A percentile compares a stretch with the other conserved stretches of the same genome.
phyloP scores from a whole-genome alignment of 768 basidiomycete genomes.

The Tricholoma bakamatsutake region DNA sequence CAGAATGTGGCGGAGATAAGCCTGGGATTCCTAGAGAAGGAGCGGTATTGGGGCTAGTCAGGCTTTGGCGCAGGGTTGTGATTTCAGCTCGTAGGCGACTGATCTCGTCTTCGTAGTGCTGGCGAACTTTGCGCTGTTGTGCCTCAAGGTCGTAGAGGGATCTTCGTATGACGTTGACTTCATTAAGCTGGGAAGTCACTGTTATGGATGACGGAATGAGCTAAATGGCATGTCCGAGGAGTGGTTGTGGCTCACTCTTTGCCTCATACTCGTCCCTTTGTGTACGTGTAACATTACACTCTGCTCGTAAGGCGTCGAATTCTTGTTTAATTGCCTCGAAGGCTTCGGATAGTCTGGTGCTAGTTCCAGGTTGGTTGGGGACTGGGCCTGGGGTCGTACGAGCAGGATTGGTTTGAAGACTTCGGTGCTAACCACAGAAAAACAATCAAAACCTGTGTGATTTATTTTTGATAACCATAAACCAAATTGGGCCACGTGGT shows the following conservation, averaged over 20 bases:
- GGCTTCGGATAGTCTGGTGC: conserved; percentile 52
- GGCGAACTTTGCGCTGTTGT: conserved; percentile 79
- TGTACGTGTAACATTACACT: conserved; percentile 49
- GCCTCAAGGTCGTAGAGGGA: conserved; percentile 89
- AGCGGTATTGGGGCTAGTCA: conserved; percentile 1
- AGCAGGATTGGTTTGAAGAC: conserved; percentile 4
- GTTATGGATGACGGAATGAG: neutral
- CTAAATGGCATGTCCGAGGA: neutral
- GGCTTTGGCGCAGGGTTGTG: conserved; percentile 27
- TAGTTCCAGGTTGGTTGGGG: conserved; percentile 38
- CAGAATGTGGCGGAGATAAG: conserved; percentile 7
- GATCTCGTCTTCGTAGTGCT: conserved; percentile 85
- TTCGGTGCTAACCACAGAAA: conserved; percentile 5
- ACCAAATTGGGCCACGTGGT: neutral
- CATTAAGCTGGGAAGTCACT: conserved; percentile 83
- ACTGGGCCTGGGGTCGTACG: conserved; percentile 5
- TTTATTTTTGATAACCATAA: neutral
- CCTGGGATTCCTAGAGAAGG: conserved; percentile 14
- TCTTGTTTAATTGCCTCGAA: conserved; percentile 76
- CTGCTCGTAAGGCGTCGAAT: conserved; percentile 64
- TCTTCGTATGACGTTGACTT: conserved; percentile 85
- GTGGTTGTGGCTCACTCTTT: conserved; percentile 54
- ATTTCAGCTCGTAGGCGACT: conserved; percentile 64
- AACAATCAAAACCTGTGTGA: neutral
- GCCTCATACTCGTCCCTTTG: conserved; percentile 89